phyloP scores from a whole-genome alignment of 345 rosid species.

The Hypericum perforatum region DNA sequence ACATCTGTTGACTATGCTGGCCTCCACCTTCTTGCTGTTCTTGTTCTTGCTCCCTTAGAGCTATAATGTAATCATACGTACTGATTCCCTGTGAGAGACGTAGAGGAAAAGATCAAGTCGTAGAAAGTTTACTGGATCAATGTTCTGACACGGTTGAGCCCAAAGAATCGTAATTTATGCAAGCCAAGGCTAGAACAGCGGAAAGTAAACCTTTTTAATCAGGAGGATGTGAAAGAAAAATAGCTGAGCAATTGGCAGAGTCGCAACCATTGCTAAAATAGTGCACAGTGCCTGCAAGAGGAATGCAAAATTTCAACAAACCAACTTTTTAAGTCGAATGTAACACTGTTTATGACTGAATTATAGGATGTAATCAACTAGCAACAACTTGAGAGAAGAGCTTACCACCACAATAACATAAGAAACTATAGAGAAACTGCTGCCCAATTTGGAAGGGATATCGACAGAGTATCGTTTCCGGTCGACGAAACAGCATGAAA shows the following conservation, averaged over 20 bases:
- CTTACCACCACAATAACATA: conserved; percentile 89
- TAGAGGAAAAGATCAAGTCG: not conserved
- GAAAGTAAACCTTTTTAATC: conserved; percentile 55
- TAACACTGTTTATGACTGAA: not conserved
- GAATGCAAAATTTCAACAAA: not conserved
- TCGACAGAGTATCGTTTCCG: conserved; percentile 56
- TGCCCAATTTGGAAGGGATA: conserved; percentile 76
- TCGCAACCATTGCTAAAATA: conserved; percentile 87
- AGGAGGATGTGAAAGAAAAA: conserved; percentile 96
- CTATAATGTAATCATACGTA: conserved; percentile 96
- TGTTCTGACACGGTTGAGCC: not conserved
- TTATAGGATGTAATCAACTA: too few species aligned
- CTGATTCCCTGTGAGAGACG: conserved; percentile 65
- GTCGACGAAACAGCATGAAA: conserved; percentile 68
- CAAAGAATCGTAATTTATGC: not conserved
- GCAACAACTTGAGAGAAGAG: conserved; percentile 6
- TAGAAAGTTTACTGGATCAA: too few species aligned
- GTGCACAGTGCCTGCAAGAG: conserved; percentile 67
- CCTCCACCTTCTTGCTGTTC: conserved; percentile 82
- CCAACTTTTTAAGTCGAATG: not conserved
- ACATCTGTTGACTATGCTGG: conserved; percentile 94
- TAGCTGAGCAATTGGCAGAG: conserved; percentile 87
- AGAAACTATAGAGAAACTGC: conserved; percentile 90
- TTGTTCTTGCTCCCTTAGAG: conserved; percentile 94
- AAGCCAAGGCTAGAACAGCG: not conserved